Percentiles rank a stretch among this genome's conserved stretches.
Evolutionary conservation across 129 eudicot genomes (phyloP).

Genomic region (carrot (Daucus carota)): DNA sequence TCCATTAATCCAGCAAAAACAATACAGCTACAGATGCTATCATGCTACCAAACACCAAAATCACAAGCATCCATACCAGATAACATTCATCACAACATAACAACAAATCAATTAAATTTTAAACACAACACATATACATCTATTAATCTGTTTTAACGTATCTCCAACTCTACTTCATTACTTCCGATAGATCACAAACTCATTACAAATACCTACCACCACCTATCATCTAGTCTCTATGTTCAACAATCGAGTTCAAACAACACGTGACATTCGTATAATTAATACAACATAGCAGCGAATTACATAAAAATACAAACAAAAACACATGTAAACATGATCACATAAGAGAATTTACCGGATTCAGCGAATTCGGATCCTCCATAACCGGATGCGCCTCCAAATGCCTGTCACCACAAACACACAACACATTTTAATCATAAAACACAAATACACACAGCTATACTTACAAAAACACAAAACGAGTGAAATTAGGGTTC

Average conservation of each 20-base stretch:
- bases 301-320: background rate
- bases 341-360: slow-evolving; percentile 20
- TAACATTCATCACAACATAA: background rate
- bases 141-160: no score
- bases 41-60: no score
- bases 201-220: background rate
- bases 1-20: background rate
- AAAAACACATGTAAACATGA: no score
- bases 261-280: no score
- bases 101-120: background rate
- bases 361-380: slow-evolving; percentile 95
- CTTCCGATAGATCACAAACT: background rate
- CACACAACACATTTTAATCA: background rate
- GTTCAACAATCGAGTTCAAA: no score
- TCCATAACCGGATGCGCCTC: slow-evolving; percentile 80
- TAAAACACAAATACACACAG: no score
- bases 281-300: background rate
- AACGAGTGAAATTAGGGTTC: background rate
- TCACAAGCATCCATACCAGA: background rate
- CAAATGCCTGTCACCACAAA: slow-evolving; percentile 45
- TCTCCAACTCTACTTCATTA: background rate
- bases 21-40: background rate
- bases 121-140: no score
- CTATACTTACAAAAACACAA: background rate
- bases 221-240: background rate